Conservation (phyloP, 2,329 filamentous ascomycete genomes). For the Dothistroma septosporum region DNA sequence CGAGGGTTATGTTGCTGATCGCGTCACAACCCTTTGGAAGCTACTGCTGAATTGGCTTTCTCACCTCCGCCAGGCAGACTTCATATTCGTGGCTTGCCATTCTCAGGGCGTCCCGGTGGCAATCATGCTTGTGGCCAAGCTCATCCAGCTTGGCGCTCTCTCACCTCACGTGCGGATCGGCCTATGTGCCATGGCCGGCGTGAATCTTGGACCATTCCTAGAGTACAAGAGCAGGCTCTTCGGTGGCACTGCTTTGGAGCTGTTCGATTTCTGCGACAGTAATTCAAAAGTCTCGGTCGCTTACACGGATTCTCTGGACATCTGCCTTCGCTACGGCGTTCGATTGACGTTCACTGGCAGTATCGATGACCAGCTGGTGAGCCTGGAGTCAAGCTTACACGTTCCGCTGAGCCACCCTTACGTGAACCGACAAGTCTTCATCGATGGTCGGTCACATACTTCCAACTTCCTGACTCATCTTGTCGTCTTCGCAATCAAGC, state of each 20-base stretch:
- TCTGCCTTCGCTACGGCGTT: conserved; percentile 71
- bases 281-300: conserved; percentile 76
- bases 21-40: conserved; percentile 91
- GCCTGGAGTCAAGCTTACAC: conserved; percentile 87
- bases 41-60: conserved; percentile 92
- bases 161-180: conserved; percentile 67
- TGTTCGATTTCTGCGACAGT: conserved; percentile 87
- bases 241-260: conserved; percentile 83
- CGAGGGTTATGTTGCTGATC: conserved; percentile 84
- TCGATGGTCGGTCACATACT: conserved; percentile 86
- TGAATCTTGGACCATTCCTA: conserved; percentile 86
- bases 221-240: conserved; percentile 88
- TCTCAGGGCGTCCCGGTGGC: conserved; percentile 93
- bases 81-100: conserved; percentile 88
- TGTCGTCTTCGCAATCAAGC: conserved; percentile 85
- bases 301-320: conserved; percentile 71
- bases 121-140: conserved; percentile 85
- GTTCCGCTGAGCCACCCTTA: conserved; percentile 83
- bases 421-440: conserved; percentile 92
- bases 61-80: conserved; percentile 78
- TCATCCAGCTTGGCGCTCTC: conserved; percentile 85
- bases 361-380: conserved; percentile 94
- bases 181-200: conserved; percentile 83
- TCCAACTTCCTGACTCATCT: conserved; percentile 92
- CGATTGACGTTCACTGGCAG: conserved; percentile 85